Conservation (phyloP, 345 rosid genomes). For the Laguncularia racemosa region DNA sequence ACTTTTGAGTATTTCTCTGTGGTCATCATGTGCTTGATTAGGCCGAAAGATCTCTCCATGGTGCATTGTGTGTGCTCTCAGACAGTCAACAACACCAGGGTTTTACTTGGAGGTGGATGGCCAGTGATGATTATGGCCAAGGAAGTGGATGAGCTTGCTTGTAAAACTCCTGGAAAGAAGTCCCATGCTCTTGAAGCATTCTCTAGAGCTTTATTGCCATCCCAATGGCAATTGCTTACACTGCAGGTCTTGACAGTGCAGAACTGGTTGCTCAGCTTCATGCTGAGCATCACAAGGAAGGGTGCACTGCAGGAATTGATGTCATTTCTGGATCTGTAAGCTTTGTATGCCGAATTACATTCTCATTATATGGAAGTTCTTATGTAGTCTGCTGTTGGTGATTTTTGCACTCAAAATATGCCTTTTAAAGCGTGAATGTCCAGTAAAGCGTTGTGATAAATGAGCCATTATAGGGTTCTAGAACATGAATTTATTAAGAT, state of each 20-base stretch:
- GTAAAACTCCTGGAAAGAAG: conserved; percentile 90
- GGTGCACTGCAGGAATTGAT: conserved; percentile 74
- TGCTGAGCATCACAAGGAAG: conserved; percentile 89
- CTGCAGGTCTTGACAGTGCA: conserved; percentile 98
- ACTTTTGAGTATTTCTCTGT: conserved; percentile 12
- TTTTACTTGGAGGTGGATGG: conserved; percentile 97
- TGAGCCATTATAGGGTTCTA: too few relatives aligned
- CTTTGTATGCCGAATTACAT: background rate
- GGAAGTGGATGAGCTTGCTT: conserved; percentile 94
- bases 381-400: background rate
- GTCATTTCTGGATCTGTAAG: conserved; percentile 93
- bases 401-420: background rate
- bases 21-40: conserved; percentile 96
- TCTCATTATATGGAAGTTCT: background rate
- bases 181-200: conserved; percentile 97
- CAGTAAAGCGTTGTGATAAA: too few relatives aligned
- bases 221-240: conserved; percentile 86
- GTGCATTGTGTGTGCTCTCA: conserved; percentile 92
- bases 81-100: conserved; percentile 87
- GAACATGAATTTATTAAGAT: too few relatives aligned
- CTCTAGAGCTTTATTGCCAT: conserved; percentile 79
- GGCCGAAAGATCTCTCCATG: conserved; percentile 96
- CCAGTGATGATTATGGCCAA: conserved; percentile 99
- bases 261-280: conserved; percentile 93
- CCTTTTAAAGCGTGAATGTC: too few relatives aligned